Evolutionary conservation across 495 filamentous ascomycete species (phyloP).

Genomic region (Schizothecium vesticola): DNA sequence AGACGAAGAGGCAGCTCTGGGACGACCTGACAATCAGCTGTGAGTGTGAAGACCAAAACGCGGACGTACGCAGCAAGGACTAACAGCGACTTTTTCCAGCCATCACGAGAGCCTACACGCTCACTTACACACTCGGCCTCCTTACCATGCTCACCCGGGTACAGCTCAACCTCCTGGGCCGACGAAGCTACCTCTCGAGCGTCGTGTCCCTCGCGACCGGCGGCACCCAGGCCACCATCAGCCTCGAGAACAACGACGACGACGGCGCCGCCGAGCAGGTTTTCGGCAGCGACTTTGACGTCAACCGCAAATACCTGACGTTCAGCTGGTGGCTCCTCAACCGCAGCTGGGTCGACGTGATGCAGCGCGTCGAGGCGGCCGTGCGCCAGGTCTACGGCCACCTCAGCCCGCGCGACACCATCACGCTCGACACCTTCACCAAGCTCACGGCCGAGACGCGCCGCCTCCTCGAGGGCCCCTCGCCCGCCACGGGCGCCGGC

Average conservation of each 20-base stretch:
- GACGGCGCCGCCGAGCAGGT: constrained; percentile 64
- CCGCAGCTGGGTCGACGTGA: constrained; percentile 76
- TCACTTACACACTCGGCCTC: constrained; percentile 85
- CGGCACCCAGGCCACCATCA: constrained; percentile 59
- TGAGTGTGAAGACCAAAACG: constrained; percentile 38
- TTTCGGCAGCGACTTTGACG: constrained; percentile 87
- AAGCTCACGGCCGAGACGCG: constrained; percentile 73
- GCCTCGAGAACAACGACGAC: constrained; percentile 83
- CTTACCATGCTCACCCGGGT: constrained; percentile 89
- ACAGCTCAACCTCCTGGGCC: constrained; percentile 94
- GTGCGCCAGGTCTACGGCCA: constrained; percentile 83
- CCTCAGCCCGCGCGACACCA: constrained; percentile 80
- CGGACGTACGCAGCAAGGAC: neutral
- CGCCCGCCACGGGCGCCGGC: constrained; percentile 57
- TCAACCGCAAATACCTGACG: constrained; percentile 86
- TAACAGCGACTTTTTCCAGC: constrained; percentile 51
- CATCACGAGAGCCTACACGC: constrained; percentile 81
- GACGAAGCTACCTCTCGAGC: constrained; percentile 88
- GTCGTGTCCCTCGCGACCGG: constrained; percentile 82
- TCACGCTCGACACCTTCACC: constrained; percentile 71
- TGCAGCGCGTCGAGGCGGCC: constrained; percentile 68
- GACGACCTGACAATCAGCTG: constrained; percentile 95
- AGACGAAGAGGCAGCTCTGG: constrained; percentile 90
- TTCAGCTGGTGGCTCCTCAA: constrained; percentile 99
- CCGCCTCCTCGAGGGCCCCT: constrained; percentile 73